These are phyloP conservation scores for Malassezia equina DNA, from an alignment of 1,284 basidiomycete species.

Conservation along the genomic window DNA sequence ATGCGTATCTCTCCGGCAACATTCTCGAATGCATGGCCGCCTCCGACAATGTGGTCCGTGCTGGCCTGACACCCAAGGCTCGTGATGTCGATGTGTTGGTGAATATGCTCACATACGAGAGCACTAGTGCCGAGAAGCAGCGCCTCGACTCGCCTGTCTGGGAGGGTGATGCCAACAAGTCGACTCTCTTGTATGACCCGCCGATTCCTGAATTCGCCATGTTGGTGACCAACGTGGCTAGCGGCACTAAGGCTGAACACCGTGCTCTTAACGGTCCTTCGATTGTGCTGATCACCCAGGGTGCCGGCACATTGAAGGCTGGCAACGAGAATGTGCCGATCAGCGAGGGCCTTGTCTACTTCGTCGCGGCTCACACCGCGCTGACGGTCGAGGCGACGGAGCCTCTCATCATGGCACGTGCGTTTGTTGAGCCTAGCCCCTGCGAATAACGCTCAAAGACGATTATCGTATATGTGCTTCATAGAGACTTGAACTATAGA, in stretches of 20 bases:
- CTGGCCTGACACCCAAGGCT: conserved; percentile 90
- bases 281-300: conserved; percentile 66
- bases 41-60: conserved; percentile 89
- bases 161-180: conserved; percentile 35
- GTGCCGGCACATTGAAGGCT: conserved; percentile 53
- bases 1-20: conserved; percentile 70
- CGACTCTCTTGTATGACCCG: conserved; percentile 66
- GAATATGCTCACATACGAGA: conserved; percentile 75
- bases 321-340: conserved; percentile 8
- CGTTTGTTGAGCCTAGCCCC: conserved; percentile 55
- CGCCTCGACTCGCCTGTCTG: conserved; percentile 58
- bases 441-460: neutral
- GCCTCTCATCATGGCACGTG: conserved; percentile 60
- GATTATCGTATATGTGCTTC: neutral
- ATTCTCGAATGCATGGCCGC: conserved; percentile 47
- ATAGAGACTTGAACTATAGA: neutral
- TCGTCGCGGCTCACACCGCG: conserved; percentile 65
- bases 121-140: conserved; percentile 52
- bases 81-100: conserved; percentile 85
- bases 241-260: neutral
- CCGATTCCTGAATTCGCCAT: conserved; percentile 91
- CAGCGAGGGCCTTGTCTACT: conserved; percentile 64
- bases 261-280: conserved; percentile 69
- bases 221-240: conserved; percentile 52
- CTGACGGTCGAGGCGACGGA: conserved; percentile 52